Conservation (phyloP, 2,329 filamentous ascomycete genomes). For the Aureobasidium sp. region DNA sequence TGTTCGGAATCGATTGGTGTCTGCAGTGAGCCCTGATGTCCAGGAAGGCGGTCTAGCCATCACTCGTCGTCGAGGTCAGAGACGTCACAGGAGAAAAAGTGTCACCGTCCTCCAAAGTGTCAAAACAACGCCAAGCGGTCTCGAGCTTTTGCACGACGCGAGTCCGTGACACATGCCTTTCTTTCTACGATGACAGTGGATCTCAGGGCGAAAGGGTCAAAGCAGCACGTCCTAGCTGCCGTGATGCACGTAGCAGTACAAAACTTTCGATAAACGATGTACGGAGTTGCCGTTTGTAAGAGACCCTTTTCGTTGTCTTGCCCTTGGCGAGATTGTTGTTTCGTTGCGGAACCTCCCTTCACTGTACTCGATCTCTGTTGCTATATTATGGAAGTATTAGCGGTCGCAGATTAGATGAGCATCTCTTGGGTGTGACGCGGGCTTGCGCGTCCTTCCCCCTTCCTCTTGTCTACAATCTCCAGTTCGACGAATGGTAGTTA, state of each 20-base stretch:
- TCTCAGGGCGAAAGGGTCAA: neutral
- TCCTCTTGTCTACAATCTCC: neutral
- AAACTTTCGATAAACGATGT: neutral
- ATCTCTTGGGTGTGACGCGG: neutral
- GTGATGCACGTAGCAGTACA: neutral
- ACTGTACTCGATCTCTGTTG: neutral
- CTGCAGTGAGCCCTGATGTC: neutral
- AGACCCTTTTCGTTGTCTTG: neutral
- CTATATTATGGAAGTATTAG: neutral
- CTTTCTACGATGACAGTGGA: neutral
- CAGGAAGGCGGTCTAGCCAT: neutral
- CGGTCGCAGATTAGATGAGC: slow-evolving; percentile 4
- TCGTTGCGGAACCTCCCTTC: neutral
- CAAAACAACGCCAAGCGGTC: neutral
- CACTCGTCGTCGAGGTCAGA: neutral
- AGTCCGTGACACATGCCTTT: neutral
- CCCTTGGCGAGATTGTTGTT: slow-evolving; percentile 2
- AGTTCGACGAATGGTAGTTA: too few relatives aligned
- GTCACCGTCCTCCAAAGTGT: neutral
- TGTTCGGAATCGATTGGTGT: neutral
- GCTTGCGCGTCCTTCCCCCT: slow-evolving; percentile 9
- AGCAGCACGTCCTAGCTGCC: neutral
- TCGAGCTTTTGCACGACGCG: neutral
- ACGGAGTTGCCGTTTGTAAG: neutral
- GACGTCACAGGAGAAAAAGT: neutral